These are phyloP conservation scores for Fraxinus baroniana DNA, from an alignment of 305 asterid genomes.

Conservation along the genomic window DNA sequence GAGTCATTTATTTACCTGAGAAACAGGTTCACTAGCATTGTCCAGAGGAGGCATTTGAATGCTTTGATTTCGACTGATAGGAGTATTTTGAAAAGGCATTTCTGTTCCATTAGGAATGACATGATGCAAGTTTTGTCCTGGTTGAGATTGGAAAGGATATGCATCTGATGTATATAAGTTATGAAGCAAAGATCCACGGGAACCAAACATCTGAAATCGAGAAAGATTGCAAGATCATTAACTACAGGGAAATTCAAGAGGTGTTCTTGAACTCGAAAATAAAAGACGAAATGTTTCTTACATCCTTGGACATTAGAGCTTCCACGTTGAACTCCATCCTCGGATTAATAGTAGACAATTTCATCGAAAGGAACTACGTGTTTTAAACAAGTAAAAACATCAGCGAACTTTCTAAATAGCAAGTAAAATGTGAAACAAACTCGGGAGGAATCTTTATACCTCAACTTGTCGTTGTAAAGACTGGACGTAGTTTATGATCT, in stretches of 20 bases:
- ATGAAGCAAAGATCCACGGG: constrained; percentile 49
- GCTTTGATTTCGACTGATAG: constrained; percentile 35
- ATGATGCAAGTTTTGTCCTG: constrained; percentile 26
- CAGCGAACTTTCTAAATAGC: not conserved
- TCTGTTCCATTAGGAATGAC: constrained; percentile 35
- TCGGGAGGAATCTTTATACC: constrained; percentile 36
- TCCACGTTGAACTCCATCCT: constrained; percentile 71
- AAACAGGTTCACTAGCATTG: constrained; percentile 44
- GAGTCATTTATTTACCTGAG: constrained; percentile 49
- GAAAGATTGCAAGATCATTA: not conserved
- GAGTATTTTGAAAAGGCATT: constrained; percentile 33
- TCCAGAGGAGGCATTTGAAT: constrained; percentile 46
- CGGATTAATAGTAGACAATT: constrained; percentile 74
- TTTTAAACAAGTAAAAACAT: not conserved
- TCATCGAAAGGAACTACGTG: constrained; percentile 87
- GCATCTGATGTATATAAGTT: constrained; percentile 41
- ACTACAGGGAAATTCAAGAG: constrained; percentile 11
- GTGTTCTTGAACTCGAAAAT: not conserved
- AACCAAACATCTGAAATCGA: constrained; percentile 46
- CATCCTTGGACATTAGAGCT: constrained; percentile 70
- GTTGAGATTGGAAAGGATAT: constrained; percentile 41
- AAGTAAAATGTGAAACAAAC: not conserved
- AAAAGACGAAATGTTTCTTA: constrained; percentile 31
- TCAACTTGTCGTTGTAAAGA: constrained; percentile 90
- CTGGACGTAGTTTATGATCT: constrained; percentile 90